Base-by-base conservation (phyloP, 495 filamentous ascomycete species). In the Talaromyces liani region DNA sequence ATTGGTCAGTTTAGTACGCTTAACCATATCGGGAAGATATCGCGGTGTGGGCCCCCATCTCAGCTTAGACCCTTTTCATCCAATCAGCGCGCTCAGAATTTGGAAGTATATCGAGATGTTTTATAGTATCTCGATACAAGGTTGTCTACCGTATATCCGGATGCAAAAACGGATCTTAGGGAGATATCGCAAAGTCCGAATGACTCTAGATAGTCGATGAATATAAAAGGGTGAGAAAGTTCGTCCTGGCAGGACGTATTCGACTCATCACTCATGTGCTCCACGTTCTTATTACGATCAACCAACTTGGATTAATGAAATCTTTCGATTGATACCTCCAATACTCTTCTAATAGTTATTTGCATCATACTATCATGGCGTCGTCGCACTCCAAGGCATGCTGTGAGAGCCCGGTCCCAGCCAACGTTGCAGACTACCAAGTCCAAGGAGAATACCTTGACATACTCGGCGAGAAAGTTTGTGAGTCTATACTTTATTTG, bases 381-480 rank as follows among this genome's bases (percentile, higher is more conserved):
- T 49, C 63, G 6, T 25, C 41, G 33, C 24, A 64, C 27, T 64
- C 63, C 22, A 64, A 64, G 9, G 55, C 63, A 33, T 64, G 63
- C 63, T 64, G 63, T 47, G 57, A 57, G 54, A 36, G 56, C 20
- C 56, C 63, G 1, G 55, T 64, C 36, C 58, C 58, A 16, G 33
- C 18, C 20, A 51, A 27, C 4, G 55, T 64, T 18, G 22, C 14
- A 4, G 73, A 69, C 16, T 73, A 73, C 54, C 63, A 63, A 9
- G 67, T 64, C n/a, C 65, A 67, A 55, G 71, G 71, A 1, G 61
- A 64, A 14, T 73, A 68, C 16, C 62, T 68, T 49, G 66, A 63
- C 10, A 63, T 73, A 24, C 66, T 63, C 3, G 67, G 69, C 18
- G n/a, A 69, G 41, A 73, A 71, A 62, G 71, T 67, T 20, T 74